phyloP scores from a whole-genome alignment of 345 rosid genomes.

The Citrus reticulata region DNA sequence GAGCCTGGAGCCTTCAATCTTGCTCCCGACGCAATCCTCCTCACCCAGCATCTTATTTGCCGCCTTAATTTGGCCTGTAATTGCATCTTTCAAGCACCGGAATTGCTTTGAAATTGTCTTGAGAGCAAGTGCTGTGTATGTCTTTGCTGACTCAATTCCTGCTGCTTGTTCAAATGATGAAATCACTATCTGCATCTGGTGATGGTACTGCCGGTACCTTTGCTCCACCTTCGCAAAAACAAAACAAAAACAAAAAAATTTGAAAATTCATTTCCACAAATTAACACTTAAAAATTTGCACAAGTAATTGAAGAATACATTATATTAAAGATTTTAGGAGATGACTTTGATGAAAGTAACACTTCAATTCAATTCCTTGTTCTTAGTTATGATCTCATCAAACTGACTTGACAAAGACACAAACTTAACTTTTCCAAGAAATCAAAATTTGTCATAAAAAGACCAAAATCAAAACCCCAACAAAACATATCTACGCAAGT shows the following conservation, averaged over 20 bases:
- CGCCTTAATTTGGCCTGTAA: slow-evolving; percentile 74
- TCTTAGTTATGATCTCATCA: slow-evolving; percentile 3
- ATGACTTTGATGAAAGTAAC: slow-evolving; percentile 14
- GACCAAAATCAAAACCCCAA: slow-evolving; percentile 1
- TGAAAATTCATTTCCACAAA: not conserved
- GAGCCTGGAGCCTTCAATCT: slow-evolving; percentile 83
- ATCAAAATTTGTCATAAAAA: slow-evolving; percentile 3
- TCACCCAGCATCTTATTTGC: slow-evolving; percentile 90
- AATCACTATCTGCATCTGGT: slow-evolving; percentile 89
- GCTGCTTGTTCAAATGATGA: slow-evolving; percentile 87
- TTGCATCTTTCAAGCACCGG: slow-evolving; percentile 87
- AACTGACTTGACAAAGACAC: slow-evolving; percentile 20
- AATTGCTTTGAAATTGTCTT: slow-evolving; percentile 95
- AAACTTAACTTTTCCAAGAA: slow-evolving; percentile 9
- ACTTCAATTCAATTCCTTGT: not conserved
- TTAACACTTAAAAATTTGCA: not conserved
- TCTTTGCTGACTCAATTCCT: slow-evolving; percentile 81
- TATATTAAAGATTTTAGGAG: not conserved
- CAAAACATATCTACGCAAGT: not conserved
- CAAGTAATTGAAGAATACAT: not conserved
- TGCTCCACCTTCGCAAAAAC: slow-evolving; percentile 72
- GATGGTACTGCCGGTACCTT: slow-evolving; percentile 93
- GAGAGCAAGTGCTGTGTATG: slow-evolving; percentile 84
- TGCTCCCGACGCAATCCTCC: slow-evolving; percentile 66
- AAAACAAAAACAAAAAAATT: not conserved